Base-by-base conservation (phyloP, 176 grass and related monocot species). In the Raddia distichophylla region DNA sequence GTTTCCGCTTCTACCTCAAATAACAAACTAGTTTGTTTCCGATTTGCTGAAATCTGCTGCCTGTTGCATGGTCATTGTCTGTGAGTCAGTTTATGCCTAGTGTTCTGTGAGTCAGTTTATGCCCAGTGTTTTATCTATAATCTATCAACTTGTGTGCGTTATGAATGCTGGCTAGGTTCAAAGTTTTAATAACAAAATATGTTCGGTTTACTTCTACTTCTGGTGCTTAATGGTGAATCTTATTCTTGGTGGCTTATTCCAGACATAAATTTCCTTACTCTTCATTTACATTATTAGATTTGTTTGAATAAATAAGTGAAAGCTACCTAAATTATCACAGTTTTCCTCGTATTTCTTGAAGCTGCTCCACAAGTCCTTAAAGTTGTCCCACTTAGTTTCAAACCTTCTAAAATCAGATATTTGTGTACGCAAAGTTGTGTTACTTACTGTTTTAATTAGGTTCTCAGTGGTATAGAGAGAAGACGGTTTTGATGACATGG, bases 121-220 rank as follows among this genome's bases (percentile, higher is more conserved):
- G 17, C 60, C 22, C 43, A 57, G 48, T 48, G 43, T 77, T 62
- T 77, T 43, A 18, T 77, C 58, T 77, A 33, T 42, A 19, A 18
- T 77, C 58, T 77, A 33, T 42, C 18, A 74, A 63, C 35, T 13
- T 73, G 17, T 54, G 7, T 63, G 50, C 37, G 37, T 3, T 2
- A 3, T 64, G 22, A 60, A 52, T 0, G 0, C 48, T 70, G 7
- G 46, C 48, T 47, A 79, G 15, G 20, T 76, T 76, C 63, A 46
- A 20, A 8, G 13, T 63, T 47, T 17, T 78, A 34, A 32, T 34
- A 51, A 40, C 2, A 40, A 40, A 5, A 0, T 47, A 64, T 64
- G 52, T 64, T 46, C 48, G 3, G 34, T 73, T 35, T 33, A 43
- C 37, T 75, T 48, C 27, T 52, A 15, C 43, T 58, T 69, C 49